phyloP scores from a whole-genome alignment of 345 rosid species.

The Citrus reticulata region DNA sequence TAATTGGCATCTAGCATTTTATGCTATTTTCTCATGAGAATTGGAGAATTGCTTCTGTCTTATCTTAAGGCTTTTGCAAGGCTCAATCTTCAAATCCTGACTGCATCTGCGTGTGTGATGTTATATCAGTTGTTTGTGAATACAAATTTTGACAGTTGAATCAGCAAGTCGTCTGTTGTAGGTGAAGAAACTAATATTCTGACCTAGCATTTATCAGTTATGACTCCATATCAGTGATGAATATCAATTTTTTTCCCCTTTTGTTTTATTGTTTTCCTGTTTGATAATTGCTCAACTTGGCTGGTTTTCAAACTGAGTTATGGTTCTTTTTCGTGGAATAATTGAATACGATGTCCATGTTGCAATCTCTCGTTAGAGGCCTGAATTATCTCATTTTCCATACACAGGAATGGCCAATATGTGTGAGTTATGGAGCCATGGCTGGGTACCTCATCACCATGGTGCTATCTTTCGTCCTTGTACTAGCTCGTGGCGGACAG shows the following conservation, averaged over 20 bases:
- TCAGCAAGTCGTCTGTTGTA: background rate
- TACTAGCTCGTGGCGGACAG: conserved; percentile 16
- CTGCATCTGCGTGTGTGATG: background rate
- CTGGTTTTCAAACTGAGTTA: background rate
- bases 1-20: background rate
- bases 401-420: conserved; percentile 84
- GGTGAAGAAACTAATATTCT: background rate
- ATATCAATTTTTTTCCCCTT: background rate
- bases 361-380: background rate
- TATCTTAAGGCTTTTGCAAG: background rate
- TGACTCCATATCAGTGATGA: background rate
- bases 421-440: conserved; percentile 74
- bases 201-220: background rate
- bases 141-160: background rate
- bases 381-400: background rate
- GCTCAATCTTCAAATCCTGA: background rate
- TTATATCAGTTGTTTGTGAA: background rate
- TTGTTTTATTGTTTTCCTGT: background rate
- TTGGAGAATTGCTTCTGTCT: background rate
- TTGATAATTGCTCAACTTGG: background rate
- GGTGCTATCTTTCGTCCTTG: conserved; percentile 36
- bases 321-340: too few species aligned
- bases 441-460: conserved; percentile 53
- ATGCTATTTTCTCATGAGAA: background rate
- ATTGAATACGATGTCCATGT: background rate